Conservation (phyloP, 208 protist genomes). For the Phytomonas sp. region DNA sequence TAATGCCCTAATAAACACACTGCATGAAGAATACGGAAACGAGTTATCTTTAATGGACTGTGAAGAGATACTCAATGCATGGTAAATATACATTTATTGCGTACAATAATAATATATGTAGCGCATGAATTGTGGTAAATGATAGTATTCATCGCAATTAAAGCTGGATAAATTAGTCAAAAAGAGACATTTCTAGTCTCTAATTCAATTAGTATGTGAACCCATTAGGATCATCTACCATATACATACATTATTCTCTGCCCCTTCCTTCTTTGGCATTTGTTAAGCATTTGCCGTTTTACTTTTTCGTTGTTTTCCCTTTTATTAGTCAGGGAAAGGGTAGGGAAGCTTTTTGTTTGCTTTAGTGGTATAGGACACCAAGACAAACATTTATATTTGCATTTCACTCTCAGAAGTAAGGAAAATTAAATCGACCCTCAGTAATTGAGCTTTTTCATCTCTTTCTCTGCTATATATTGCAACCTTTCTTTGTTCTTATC, state of each 20-base stretch:
- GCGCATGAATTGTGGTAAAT: background rate
- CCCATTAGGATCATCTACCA: background rate
- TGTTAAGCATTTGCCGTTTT: background rate
- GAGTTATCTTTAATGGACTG: slow-evolving; percentile 28
- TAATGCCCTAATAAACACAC: slow-evolving; percentile 21
- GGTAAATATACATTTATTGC: background rate
- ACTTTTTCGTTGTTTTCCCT: background rate
- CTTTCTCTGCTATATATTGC: background rate
- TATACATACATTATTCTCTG: background rate
- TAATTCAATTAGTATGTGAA: background rate
- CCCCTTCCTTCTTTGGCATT: background rate
- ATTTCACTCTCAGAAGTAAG: background rate
- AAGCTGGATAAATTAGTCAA: background rate
- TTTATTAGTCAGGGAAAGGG: background rate
- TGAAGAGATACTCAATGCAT: slow-evolving; percentile 27
- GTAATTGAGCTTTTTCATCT: no score
- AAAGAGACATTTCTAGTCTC: background rate
- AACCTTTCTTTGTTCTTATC: background rate
- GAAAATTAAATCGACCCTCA: no score
- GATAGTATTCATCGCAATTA: background rate
- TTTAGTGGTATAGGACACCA: background rate
- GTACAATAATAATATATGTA: slow-evolving; percentile 4
- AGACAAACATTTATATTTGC: background rate
- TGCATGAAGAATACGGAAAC: slow-evolving; percentile 32
- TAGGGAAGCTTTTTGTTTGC: background rate